Percentiles rank a stretch among this genome's conserved stretches.
phyloP scores from a whole-genome alignment of 495 filamentous ascomycete species.

The Pyronema domesticum region DNA sequence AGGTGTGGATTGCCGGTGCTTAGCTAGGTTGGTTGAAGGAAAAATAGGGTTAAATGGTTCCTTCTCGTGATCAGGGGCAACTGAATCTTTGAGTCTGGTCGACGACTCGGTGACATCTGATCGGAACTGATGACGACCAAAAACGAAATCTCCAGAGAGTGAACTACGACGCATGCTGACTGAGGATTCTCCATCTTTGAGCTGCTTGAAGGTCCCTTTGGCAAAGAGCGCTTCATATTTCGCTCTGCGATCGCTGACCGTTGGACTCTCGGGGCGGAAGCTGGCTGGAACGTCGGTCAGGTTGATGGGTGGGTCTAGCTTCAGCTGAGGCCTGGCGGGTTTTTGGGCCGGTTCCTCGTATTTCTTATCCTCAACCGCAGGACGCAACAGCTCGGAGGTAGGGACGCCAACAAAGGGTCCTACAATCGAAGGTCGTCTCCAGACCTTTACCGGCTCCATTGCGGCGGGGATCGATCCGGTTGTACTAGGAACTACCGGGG shows the following conservation, averaged over 20 bases:
- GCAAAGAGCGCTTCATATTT: not conserved
- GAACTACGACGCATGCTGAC: not conserved
- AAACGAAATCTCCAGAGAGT: not conserved
- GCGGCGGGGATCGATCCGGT: slow-evolving; percentile 5
- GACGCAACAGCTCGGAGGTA: too few relatives aligned
- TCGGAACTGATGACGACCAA: not conserved
- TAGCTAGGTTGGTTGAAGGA: too few relatives aligned
- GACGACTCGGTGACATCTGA: not conserved
- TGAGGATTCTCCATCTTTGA: not conserved
- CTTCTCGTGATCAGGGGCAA: not conserved
- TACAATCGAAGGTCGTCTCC: slow-evolving; percentile 13
- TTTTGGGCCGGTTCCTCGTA: not conserved
- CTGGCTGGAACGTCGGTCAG: not conserved
- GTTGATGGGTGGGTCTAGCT: not conserved
- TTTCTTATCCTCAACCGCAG: too few relatives aligned
- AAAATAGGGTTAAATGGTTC: too few relatives aligned
- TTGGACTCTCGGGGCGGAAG: not conserved
- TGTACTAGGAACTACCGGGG: slow-evolving; percentile 4
- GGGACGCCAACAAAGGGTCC: not conserved
- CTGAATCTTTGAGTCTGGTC: not conserved
- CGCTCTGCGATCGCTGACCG: not conserved
- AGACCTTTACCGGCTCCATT: slow-evolving; percentile 17
- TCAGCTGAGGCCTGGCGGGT: not conserved
- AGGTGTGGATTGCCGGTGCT: too few relatives aligned
- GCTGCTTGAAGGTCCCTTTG: not conserved